These are phyloP conservation scores for Cercospora zeina DNA, from an alignment of 2,329 filamentous ascomycete species.

Conservation along the genomic window DNA sequence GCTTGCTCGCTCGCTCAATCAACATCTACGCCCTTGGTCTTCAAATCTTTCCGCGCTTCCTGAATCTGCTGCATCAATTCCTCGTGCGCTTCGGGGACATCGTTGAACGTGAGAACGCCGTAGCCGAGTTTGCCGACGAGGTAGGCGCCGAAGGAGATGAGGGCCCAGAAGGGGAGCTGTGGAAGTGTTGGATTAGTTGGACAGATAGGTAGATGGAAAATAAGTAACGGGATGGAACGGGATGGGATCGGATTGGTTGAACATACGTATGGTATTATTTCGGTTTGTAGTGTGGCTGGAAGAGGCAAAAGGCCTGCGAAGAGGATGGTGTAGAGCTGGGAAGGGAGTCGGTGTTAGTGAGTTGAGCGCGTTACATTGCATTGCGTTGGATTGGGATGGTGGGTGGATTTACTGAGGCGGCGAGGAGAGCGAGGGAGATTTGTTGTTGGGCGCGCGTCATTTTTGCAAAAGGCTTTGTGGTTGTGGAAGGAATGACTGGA, in stretches of 20 bases:
- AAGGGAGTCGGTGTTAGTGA: slow-evolving; percentile 28
- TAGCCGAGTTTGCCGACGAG: slow-evolving; percentile 88
- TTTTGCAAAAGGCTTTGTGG: neutral
- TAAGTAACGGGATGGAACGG: neutral
- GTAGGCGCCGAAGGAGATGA: slow-evolving; percentile 88
- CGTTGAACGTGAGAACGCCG: slow-evolving; percentile 95
- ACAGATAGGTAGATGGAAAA: neutral
- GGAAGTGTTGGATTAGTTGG: no score
- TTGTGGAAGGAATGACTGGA: slow-evolving; percentile 23
- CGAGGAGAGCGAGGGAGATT: slow-evolving; percentile 80
- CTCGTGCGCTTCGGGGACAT: slow-evolving; percentile 85
- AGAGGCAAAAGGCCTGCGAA: slow-evolving; percentile 82
- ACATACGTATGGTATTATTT: slow-evolving; percentile 87
- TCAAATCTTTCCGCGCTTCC: slow-evolving; percentile 71
- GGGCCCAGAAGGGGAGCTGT: slow-evolving; percentile 90
- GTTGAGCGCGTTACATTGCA: slow-evolving; percentile 26
- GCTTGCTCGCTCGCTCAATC: slow-evolving; percentile 56
- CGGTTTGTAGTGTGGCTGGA: slow-evolving; percentile 71
- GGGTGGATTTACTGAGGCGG: slow-evolving; percentile 80
- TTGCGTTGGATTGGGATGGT: slow-evolving; percentile 10
- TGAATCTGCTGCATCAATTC: slow-evolving; percentile 87
- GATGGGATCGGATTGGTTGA: neutral
- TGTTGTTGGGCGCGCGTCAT: slow-evolving; percentile 97
- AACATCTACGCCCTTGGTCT: slow-evolving; percentile 72
- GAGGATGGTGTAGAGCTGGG: slow-evolving; percentile 81